A percentile compares a stretch with the other conserved stretches of the same genome.
Conservation (phyloP, 495 filamentous ascomycete genomes). For the Neurospora sp. region DNA sequence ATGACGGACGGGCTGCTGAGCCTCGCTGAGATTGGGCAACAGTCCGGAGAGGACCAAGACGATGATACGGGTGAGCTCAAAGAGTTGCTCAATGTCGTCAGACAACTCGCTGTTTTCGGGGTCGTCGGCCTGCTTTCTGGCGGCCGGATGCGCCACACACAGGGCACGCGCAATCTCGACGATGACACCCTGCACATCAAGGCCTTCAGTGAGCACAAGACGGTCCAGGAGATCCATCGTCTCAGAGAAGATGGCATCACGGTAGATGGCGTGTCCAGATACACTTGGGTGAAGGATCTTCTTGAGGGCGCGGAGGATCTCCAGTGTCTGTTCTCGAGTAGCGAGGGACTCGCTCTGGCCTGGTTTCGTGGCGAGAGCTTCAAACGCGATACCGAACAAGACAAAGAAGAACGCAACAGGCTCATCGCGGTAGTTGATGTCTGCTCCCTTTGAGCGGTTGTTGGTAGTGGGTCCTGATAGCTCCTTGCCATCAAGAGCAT, state of each 20-base stretch:
- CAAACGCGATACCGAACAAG: slow-evolving; percentile 90
- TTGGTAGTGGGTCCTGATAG: slow-evolving; percentile 39
- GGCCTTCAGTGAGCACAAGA: slow-evolving; percentile 80
- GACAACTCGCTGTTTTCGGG: slow-evolving; percentile 64
- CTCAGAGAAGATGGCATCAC: slow-evolving; percentile 91
- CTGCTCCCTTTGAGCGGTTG: slow-evolving; percentile 43
- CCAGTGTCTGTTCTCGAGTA: slow-evolving; percentile 71
- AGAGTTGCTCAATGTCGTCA: slow-evolving; percentile 96
- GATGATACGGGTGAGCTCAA: slow-evolving; percentile 91
- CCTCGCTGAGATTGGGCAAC: slow-evolving; percentile 75
- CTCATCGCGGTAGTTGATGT: slow-evolving; percentile 96
- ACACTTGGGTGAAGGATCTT: slow-evolving; percentile 94
- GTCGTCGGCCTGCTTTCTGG: slow-evolving; percentile 51
- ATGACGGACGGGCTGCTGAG: slow-evolving; percentile 57
- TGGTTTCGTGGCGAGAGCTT: slow-evolving; percentile 77
- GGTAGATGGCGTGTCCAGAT: slow-evolving; percentile 90
- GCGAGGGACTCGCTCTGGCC: slow-evolving; percentile 56
- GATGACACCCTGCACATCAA: slow-evolving; percentile 83
- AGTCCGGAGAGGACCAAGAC: slow-evolving; percentile 82
- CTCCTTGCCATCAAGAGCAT: slow-evolving; percentile 84
- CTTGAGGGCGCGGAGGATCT: slow-evolving; percentile 83
- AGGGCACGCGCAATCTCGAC: slow-evolving; percentile 86
- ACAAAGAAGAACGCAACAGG: slow-evolving; percentile 99
- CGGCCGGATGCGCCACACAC: slow-evolving; percentile 82
- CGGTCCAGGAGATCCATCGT: slow-evolving; percentile 92